Conservation (phyloP, 2,329 filamentous ascomycete species). For the Trichoderma semiorbis region DNA sequence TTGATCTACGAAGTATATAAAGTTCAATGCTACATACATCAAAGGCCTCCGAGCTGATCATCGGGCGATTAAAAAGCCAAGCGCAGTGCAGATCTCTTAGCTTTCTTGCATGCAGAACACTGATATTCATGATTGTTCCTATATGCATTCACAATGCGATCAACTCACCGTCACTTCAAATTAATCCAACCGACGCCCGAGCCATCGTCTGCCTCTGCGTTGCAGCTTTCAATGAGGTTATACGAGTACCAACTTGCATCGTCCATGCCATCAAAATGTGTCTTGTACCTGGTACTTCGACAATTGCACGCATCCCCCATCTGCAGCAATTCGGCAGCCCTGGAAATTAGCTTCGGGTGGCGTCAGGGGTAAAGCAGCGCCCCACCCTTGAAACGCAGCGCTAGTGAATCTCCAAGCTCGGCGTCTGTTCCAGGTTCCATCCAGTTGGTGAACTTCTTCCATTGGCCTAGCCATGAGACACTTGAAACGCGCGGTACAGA, state of each 20-base stretch:
- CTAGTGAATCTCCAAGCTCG: constrained; percentile 8
- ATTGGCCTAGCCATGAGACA: constrained; percentile 6
- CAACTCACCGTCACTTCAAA: not conserved
- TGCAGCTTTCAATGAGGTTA: not conserved
- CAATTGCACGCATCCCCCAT: not conserved
- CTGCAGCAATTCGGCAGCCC: not conserved
- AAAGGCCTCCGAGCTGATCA: not conserved
- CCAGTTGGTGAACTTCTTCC: not conserved
- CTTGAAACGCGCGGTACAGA: constrained; percentile 14
- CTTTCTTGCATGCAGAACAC: not conserved
- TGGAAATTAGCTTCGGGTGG: constrained; percentile 17
- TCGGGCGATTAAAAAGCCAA: not conserved
- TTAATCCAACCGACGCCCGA: not conserved
- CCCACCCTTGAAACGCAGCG: constrained; percentile 11
- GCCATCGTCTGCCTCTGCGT: not conserved
- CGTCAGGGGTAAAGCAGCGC: not conserved
- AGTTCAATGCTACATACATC: not conserved
- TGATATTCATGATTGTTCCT: not conserved
- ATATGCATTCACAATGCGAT: not conserved
- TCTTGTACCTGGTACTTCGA: not conserved
- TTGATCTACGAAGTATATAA: not conserved
- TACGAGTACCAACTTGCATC: not conserved
- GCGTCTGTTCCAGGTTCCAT: constrained; percentile 18
- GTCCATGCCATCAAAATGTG: not conserved
- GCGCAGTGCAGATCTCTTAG: not conserved